Evolutionary conservation across 805 yeast genomes (phyloP).

Genomic region (Candida odintsovae): DNA sequence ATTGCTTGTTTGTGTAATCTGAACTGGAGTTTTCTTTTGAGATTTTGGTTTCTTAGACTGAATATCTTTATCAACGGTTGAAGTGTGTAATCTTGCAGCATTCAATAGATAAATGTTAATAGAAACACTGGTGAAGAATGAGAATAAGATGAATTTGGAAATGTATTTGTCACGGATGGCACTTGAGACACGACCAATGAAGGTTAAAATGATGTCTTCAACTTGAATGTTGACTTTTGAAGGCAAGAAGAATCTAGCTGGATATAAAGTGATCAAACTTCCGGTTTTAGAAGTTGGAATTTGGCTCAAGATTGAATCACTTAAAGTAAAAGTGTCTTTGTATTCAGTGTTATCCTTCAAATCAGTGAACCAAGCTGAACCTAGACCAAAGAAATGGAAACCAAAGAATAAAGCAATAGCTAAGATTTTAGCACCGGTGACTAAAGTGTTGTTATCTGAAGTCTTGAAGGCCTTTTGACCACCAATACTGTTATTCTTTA

Average conservation of each 20-base stretch:
- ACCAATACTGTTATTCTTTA: slow-evolving; percentile 16
- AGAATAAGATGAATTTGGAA: slow-evolving; percentile 69
- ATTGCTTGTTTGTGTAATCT: slow-evolving; percentile 21
- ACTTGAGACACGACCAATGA: slow-evolving; percentile 50
- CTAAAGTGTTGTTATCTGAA: slow-evolving; percentile 31
- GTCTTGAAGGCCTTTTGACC: slow-evolving; percentile 16
- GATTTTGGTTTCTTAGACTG: slow-evolving; percentile 23
- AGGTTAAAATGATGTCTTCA: slow-evolving; percentile 53
- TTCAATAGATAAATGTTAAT: slow-evolving; percentile 82
- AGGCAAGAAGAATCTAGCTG: slow-evolving; percentile 54
- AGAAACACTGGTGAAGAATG: slow-evolving; percentile 68
- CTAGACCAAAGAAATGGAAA: slow-evolving; percentile 62
- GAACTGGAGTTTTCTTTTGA: slow-evolving; percentile 32
- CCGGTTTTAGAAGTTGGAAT: slow-evolving; percentile 38
- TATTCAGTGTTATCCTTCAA: slow-evolving; percentile 27
- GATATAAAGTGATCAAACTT: slow-evolving; percentile 51
- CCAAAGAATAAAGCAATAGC: slow-evolving; percentile 54
- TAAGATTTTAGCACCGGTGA: slow-evolving; percentile 54
- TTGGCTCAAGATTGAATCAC: slow-evolving; percentile 20
- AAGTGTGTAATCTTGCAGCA: slow-evolving; percentile 67
- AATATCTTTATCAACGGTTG: slow-evolving; percentile 24
- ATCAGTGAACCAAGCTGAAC: slow-evolving; percentile 64
- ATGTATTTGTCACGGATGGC: slow-evolving; percentile 78
- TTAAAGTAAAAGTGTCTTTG: slow-evolving; percentile 17
- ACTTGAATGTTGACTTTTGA: slow-evolving; percentile 46